Base-by-base conservation (phyloP, 139 green algal genomes). In the Chlamydomonas incerta region DNA sequence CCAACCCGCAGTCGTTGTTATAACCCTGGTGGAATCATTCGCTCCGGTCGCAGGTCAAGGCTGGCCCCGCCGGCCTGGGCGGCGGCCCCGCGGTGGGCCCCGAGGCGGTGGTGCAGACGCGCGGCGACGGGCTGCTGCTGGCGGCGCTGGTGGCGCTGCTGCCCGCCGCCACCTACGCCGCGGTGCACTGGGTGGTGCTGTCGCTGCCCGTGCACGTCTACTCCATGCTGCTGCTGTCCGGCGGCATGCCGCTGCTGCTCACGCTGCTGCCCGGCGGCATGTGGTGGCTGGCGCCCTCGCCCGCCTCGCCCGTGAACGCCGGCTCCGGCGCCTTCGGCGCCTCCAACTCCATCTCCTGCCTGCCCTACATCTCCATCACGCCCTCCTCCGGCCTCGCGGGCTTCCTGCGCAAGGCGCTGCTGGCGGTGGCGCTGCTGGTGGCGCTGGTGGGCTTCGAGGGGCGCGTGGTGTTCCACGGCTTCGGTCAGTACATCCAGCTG, bases 401-500 rank as follows among this genome's bases (percentile, higher is more conserved):
- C 37, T 93, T 75, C 70, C 92, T 46, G 46, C 80, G 41, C 20
- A 55, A 47, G 10, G 17, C 15, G 9, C 41, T 85, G 9, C 20
- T 85, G 31, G 80, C 87, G 11, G 47, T 93, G n/a, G 88, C 82
- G 8, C 88, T 91, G 20, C 72, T 93, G 33, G 72, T 95, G 68
- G 89, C 81, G 10, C 67, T 95, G n/a, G 87, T 92, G 26, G 97
- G 93, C 6, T 87, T 98, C 28, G 96, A 99, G 92, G 93, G 94
- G 15, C 93, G 96, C 18, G 94, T 99, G 9, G 72, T 99, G 14
- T 98, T 99, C 88, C 87, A 93, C 80, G 93, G 93, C 1, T 99
- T 99, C 83, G 91, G 91, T 1, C 93, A 97, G 88, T 99, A 99
- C 93, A 97, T 99, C 88, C 85, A 92, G 80, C 88, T 99, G 37